Conservation (phyloP, 768 basidiomycete species). For the Xerocomus brunneocitrinus region DNA sequence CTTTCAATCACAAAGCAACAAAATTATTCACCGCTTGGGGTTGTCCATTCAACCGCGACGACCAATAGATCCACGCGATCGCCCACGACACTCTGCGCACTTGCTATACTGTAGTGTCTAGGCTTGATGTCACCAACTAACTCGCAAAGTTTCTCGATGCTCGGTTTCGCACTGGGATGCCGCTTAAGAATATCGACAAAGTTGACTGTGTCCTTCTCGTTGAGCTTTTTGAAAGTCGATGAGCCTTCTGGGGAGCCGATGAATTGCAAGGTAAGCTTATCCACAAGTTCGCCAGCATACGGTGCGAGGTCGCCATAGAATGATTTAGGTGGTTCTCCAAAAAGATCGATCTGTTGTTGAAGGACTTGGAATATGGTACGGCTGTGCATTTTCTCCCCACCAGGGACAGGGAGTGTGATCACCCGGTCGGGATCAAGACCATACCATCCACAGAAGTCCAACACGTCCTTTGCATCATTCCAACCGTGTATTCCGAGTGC, state of each 20-base stretch:
- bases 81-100: slow-evolving; percentile 91
- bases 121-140: slow-evolving; percentile 94
- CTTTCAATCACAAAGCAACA: not conserved
- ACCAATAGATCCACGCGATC: slow-evolving; percentile 92
- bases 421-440: slow-evolving; percentile 76
- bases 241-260: slow-evolving; percentile 91
- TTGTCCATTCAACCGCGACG: slow-evolving; percentile 93
- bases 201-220: slow-evolving; percentile 91
- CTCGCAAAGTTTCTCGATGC: slow-evolving; percentile 82
- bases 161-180: slow-evolving; percentile 76
- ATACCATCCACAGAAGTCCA: slow-evolving; percentile 90
- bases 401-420: slow-evolving; percentile 70
- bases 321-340: slow-evolving; percentile 92
- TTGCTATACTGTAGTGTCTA: slow-evolving; percentile 97
- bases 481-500: slow-evolving; percentile 96
- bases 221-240: slow-evolving; percentile 90
- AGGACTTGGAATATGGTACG: slow-evolving; percentile 93
- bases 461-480: slow-evolving; percentile 88
- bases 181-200: slow-evolving; percentile 82
- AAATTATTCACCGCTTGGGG: slow-evolving; percentile 63
- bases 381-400: slow-evolving; percentile 73
- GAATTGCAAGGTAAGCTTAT: slow-evolving; percentile 80
- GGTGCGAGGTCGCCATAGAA: slow-evolving; percentile 88
- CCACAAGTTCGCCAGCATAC: slow-evolving; percentile 63
- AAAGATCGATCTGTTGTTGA: slow-evolving; percentile 95